Evolutionary conservation across 2,329 filamentous ascomycete species (phyloP).

Genomic region (Fusarium beomiforme): DNA sequence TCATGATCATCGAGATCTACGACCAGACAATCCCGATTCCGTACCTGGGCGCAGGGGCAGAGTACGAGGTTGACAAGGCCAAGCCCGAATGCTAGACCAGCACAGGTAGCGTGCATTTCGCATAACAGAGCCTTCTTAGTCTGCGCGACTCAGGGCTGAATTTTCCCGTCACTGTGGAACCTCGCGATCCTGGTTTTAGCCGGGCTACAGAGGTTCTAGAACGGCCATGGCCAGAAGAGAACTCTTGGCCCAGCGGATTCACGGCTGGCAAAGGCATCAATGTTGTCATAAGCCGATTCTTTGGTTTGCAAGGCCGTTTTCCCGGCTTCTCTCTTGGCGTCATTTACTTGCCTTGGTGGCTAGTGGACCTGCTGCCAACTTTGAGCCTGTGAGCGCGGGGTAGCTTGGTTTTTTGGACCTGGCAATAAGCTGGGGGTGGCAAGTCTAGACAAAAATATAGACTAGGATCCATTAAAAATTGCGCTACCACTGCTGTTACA

Average conservation of each 20-base stretch:
- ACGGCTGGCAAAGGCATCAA: not conserved
- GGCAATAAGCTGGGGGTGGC: constrained; percentile 3
- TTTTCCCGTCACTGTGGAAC: constrained; percentile 32
- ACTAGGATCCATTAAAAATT: not conserved
- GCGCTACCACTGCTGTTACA: constrained; percentile 1
- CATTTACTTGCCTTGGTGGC: constrained; percentile 19
- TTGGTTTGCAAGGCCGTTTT: constrained; percentile 5
- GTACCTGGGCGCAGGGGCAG: constrained; percentile 16
- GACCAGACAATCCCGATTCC: not conserved
- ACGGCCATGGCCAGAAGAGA: not conserved
- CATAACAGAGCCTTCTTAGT: not conserved
- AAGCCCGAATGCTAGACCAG: not conserved
- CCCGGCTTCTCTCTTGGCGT: constrained; percentile 29
- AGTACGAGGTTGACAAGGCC: constrained; percentile 1
- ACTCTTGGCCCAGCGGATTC: not conserved
- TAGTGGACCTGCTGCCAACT: constrained; percentile 26
- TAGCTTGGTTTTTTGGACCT: not conserved
- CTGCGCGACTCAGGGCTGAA: not conserved
- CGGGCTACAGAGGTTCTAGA: constrained; percentile 30
- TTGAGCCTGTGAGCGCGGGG: constrained; percentile 28
- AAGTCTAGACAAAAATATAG: constrained; percentile 3
- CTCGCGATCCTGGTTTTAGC: constrained; percentile 29
- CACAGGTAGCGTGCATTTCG: not conserved
- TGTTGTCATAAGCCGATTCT: constrained; percentile 18
- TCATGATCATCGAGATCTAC: constrained; percentile 34